phyloP scores from a whole-genome alignment of 2,329 filamentous ascomycete species.

The Colletotrichum horii region DNA sequence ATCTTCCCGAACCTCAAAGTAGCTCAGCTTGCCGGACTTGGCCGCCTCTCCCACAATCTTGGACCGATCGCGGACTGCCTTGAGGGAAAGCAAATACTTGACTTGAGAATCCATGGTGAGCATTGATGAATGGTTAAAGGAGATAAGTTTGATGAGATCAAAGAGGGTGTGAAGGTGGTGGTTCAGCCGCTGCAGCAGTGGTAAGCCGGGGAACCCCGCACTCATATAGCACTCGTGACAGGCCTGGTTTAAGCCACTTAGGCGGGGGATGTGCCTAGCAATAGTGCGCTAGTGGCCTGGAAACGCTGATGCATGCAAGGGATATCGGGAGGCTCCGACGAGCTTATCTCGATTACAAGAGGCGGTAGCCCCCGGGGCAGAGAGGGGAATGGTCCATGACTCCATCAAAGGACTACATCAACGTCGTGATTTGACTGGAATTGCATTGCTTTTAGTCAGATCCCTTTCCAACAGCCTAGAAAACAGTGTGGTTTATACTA shows the following conservation, averaged over 20 bases:
- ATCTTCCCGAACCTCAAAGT: constrained; percentile 45
- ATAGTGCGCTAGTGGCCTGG: background rate
- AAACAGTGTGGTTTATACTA: background rate
- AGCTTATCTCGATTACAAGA: background rate
- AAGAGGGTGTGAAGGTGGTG: background rate
- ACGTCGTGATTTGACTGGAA: background rate
- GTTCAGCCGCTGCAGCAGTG: background rate
- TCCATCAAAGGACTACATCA: background rate
- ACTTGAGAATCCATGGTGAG: constrained; percentile 21
- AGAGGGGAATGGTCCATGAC: background rate
- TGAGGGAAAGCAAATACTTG: constrained; percentile 40
- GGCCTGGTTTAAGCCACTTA: background rate
- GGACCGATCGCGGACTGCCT: constrained; percentile 40
- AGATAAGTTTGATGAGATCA: background rate
- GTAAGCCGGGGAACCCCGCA: background rate
- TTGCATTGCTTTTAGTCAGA: background rate
- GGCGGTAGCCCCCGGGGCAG: background rate
- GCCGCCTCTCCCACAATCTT: constrained; percentile 38
- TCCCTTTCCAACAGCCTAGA: background rate
- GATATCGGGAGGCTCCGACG: background rate
- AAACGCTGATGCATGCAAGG: background rate
- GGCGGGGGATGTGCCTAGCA: background rate
- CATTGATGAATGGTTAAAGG: background rate
- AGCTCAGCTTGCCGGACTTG: constrained; percentile 39
- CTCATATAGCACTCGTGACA: background rate